Conservation (phyloP, 495 filamentous ascomycete genomes). For the Darksidea phi region DNA sequence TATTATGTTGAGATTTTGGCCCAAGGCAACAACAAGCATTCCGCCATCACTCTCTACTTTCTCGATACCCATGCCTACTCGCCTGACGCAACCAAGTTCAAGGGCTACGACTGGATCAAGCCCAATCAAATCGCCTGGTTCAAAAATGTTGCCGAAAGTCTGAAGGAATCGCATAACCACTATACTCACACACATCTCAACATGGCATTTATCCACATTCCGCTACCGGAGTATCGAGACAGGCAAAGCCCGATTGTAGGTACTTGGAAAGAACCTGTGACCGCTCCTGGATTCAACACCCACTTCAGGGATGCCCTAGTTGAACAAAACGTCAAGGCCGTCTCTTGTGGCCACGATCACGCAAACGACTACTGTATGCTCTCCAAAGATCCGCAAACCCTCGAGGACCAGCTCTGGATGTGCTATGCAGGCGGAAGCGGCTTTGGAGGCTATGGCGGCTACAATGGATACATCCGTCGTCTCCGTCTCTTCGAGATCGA, state of each 20-base stretch:
- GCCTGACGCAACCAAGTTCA: slow-evolving; percentile 79
- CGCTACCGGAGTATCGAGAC: slow-evolving; percentile 78
- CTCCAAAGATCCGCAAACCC: slow-evolving; percentile 48
- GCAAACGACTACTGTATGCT: slow-evolving; percentile 94
- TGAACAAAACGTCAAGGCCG: slow-evolving; percentile 77
- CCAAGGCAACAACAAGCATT: slow-evolving; percentile 72
- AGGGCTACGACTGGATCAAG: slow-evolving; percentile 96
- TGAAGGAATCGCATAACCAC: slow-evolving; percentile 68
- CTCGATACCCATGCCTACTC: slow-evolving; percentile 92
- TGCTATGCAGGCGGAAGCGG: slow-evolving; percentile 89
- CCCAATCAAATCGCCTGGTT: slow-evolving; percentile 94
- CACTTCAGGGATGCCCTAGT: slow-evolving; percentile 83
- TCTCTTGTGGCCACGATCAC: slow-evolving; percentile 93
- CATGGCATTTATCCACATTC: slow-evolving; percentile 96
- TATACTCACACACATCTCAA: slow-evolving; percentile 93
- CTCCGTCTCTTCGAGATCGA: slow-evolving; percentile 91
- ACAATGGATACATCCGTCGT: slow-evolving; percentile 76
- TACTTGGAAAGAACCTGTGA: slow-evolving; percentile 65
- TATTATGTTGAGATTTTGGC: slow-evolving; percentile 91
- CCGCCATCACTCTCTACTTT: slow-evolving; percentile 87
- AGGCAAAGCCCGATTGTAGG: slow-evolving; percentile 48
- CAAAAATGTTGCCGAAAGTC: slow-evolving; percentile 63
- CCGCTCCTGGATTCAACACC: slow-evolving; percentile 84
- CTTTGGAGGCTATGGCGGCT: slow-evolving; percentile 93
- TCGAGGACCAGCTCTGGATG: slow-evolving; percentile 84